phyloP scores from a whole-genome alignment of 1,284 basidiomycete species.

The Ustilago vetiveriae region DNA sequence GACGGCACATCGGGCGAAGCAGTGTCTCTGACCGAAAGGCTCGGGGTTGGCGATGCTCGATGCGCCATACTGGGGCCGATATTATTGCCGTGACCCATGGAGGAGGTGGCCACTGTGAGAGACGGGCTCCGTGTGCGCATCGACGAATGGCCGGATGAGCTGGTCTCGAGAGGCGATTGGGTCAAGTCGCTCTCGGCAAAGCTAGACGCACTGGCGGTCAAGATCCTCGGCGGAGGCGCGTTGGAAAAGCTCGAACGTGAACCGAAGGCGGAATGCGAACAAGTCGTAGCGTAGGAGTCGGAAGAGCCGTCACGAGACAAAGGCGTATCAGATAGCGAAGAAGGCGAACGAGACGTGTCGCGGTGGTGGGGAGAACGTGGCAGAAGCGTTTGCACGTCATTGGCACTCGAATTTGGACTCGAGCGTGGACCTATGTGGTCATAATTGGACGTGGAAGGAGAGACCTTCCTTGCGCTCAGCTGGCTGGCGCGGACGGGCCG shows the following conservation, averaged over 20 bases:
- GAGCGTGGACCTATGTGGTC: constrained; percentile 19
- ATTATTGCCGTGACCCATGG: constrained; percentile 20
- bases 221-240: constrained; percentile 20
- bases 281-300: constrained; percentile 27
- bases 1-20: constrained; percentile 25
- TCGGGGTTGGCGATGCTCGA: constrained; percentile 16
- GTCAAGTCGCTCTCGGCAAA: constrained; percentile 15
- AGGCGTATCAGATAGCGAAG: constrained; percentile 12
- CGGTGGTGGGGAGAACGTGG: constrained; percentile 7
- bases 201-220: constrained; percentile 9
- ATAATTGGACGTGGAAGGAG: constrained; percentile 15
- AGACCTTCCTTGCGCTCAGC: constrained; percentile 24
- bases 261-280: constrained; percentile 6
- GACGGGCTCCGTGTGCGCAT: constrained; percentile 28
- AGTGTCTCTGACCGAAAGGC: constrained; percentile 13
- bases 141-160: constrained; percentile 46
- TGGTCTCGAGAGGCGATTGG: constrained; percentile 40
- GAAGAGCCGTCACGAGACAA: constrained; percentile 22
- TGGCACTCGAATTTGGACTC: constrained; percentile 23
- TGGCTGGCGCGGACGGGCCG: constrained; percentile 31
- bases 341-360: constrained; percentile 12
- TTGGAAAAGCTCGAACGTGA: constrained; percentile 15
- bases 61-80: neutral
- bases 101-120: constrained; percentile 27
- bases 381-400: constrained; percentile 14